A percentile compares a stretch with the other conserved stretches of the same genome.
Conservation (phyloP, 2,329 filamentous ascomycete genomes). For the Berkeleyomyces basicola region DNA sequence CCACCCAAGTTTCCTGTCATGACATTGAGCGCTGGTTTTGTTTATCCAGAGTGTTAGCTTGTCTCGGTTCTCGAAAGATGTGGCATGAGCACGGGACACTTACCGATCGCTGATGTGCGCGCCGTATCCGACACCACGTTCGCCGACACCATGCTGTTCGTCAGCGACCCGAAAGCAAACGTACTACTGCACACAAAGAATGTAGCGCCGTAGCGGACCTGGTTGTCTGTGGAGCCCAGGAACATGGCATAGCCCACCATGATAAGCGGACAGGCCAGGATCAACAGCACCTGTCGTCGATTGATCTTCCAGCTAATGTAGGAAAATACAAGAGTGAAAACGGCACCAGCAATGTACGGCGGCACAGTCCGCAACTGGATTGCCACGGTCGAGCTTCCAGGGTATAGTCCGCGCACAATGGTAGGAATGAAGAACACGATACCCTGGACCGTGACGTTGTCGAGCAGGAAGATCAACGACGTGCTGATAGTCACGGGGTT, state of each 20-base stretch:
- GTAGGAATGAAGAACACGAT: slow-evolving; percentile 50
- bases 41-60: background rate
- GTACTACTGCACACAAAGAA: slow-evolving; percentile 46
- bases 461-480: slow-evolving; percentile 41
- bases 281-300: slow-evolving; percentile 37
- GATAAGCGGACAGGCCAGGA: slow-evolving; percentile 36
- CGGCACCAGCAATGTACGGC: slow-evolving; percentile 44
- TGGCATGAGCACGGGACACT: slow-evolving; percentile 19
- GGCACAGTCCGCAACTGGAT: slow-evolving; percentile 50
- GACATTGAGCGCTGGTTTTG: slow-evolving; percentile 21
- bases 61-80: background rate
- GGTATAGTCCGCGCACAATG: slow-evolving; percentile 49
- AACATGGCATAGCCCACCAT: slow-evolving; percentile 51
- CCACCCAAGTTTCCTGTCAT: slow-evolving; percentile 54
- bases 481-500: slow-evolving; percentile 39
- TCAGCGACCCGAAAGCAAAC: slow-evolving; percentile 43
- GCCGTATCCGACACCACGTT: slow-evolving; percentile 52
- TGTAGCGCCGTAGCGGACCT: slow-evolving; percentile 43
- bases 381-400: slow-evolving; percentile 34
- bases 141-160: slow-evolving; percentile 44
- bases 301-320: slow-evolving; percentile 41
- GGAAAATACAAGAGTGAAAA: slow-evolving; percentile 41
- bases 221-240: slow-evolving; percentile 29
- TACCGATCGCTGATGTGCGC: slow-evolving; percentile 43
- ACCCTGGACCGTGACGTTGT: slow-evolving; percentile 52